A percentile compares a stretch with the other conserved stretches of the same genome.
Evolutionary conservation across 2,329 filamentous ascomycete species (phyloP).

Genomic region (Nigrograna mackinnonii): DNA sequence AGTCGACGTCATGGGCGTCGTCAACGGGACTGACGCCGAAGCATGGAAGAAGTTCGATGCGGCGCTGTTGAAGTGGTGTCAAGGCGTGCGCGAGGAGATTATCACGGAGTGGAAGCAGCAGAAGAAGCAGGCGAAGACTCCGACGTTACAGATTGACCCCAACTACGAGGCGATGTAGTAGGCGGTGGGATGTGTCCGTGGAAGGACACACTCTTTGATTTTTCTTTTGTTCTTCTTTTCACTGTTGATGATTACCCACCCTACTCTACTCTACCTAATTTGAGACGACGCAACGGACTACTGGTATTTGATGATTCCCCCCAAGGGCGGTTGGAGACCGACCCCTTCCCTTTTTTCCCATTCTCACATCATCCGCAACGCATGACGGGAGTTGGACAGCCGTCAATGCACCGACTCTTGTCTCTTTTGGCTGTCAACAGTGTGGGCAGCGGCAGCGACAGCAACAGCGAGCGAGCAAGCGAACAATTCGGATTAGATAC

Average conservation of each 20-base stretch:
- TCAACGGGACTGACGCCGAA: slow-evolving; percentile 70
- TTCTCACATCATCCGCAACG: no score
- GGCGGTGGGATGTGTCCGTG: not conserved
- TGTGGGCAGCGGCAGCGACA: no score
- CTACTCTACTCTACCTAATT: no score
- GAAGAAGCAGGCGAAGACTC: slow-evolving; percentile 39
- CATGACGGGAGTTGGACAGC: no score
- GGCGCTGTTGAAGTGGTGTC: slow-evolving; percentile 82
- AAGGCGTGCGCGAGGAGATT: slow-evolving; percentile 80
- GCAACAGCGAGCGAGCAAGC: no score
- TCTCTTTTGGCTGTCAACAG: no score
- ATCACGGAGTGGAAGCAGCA: slow-evolving; percentile 67
- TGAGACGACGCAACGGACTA: no score
- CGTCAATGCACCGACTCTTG: no score
- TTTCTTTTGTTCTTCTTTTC: slow-evolving; percentile 12
- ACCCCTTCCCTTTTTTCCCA: no score
- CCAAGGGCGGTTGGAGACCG: no score
- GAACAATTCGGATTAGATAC: no score
- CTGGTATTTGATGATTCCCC: no score
- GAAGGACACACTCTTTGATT: slow-evolving; percentile 13
- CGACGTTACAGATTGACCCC: slow-evolving; percentile 43
- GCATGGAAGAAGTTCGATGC: slow-evolving; percentile 83
- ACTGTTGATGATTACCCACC: not conserved
- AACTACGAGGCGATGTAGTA: slow-evolving; percentile 30
- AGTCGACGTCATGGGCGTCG: slow-evolving; percentile 84